A percentile compares a stretch with the other conserved stretches of the same genome.
Evolutionary conservation across 129 eudicot genomes (phyloP).

Genomic region (Pseudognaphalium luteoalbum): DNA sequence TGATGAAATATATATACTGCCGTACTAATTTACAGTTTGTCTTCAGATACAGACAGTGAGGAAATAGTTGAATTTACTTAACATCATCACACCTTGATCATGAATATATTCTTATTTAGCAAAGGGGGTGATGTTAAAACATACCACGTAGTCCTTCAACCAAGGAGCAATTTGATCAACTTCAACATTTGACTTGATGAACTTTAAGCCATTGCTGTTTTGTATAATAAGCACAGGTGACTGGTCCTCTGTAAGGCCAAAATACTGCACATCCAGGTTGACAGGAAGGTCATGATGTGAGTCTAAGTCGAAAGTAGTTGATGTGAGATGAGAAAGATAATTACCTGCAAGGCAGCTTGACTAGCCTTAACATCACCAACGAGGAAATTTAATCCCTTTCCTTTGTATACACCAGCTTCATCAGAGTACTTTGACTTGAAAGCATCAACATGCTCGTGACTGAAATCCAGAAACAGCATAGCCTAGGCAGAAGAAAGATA

Average conservation of each 20-base stretch:
- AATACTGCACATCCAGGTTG: constrained; percentile 53
- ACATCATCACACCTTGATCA: background rate
- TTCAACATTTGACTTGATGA: constrained; percentile 68
- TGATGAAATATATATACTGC: background rate
- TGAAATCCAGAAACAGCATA: constrained; percentile 61
- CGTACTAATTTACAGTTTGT: background rate
- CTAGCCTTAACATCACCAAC: constrained; percentile 67
- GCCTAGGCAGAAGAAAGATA: constrained; percentile 43
- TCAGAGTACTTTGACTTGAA: constrained; percentile 53
- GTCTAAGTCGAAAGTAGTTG: background rate
- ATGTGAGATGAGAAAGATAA: constrained; percentile 7
- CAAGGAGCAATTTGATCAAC: constrained; percentile 77
- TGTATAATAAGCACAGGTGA: constrained; percentile 74
- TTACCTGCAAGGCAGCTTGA: constrained; percentile 58
- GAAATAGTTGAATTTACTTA: background rate
- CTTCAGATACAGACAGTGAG: background rate
- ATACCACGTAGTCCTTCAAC: constrained; percentile 79
- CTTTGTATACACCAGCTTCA: constrained; percentile 63
- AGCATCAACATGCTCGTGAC: constrained; percentile 44
- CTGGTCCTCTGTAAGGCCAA: constrained; percentile 80
- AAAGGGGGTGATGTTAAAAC: background rate
- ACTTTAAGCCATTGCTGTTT: constrained; percentile 68
- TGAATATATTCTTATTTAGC: background rate
- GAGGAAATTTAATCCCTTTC: constrained; percentile 58
- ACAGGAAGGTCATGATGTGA: constrained; percentile 16